These are phyloP conservation scores for Bombardia bombarda DNA, from an alignment of 495 filamentous ascomycete species.

Conservation along the genomic window DNA sequence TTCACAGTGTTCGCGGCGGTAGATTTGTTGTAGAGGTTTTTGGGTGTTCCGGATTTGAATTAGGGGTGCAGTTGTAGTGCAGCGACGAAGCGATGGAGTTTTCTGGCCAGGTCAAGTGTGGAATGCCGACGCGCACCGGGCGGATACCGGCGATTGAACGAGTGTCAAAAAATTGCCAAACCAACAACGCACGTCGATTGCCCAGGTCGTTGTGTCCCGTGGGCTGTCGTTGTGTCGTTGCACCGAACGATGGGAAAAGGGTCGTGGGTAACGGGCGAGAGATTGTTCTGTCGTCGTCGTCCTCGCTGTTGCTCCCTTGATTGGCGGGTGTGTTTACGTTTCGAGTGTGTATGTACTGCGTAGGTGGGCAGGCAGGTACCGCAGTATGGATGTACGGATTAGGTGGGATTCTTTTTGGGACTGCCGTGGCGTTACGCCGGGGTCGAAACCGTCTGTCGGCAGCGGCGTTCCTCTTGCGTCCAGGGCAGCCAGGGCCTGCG, in stretches of 20 bases:
- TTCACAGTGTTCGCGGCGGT: too few species aligned
- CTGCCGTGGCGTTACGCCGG: conserved; percentile 14
- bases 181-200: background rate
- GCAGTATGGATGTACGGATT: too few species aligned
- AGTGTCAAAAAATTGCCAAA: background rate
- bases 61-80: background rate
- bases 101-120: background rate
- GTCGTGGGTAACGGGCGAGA: background rate
- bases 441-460: conserved; percentile 7
- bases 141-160: background rate
- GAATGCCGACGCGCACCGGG: conserved; percentile 2
- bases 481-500: too few species aligned
- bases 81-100: background rate
- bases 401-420: conserved; percentile 4
- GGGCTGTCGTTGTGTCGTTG: background rate
- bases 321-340: conserved; percentile 12
- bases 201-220: background rate
- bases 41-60: background rate
- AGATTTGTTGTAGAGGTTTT: background rate
- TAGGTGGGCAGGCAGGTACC: too few species aligned
- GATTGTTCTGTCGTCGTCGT: conserved; percentile 2
- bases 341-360: too few species aligned
- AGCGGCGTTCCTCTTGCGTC: conserved; percentile 6
- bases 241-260: background rate
- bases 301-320: conserved; percentile 7